Percentiles rank a stretch among this genome's conserved stretches.
phyloP scores from a whole-genome alignment of 2,329 filamentous ascomycete genomes.

The Colletotrichum noveboracense region DNA sequence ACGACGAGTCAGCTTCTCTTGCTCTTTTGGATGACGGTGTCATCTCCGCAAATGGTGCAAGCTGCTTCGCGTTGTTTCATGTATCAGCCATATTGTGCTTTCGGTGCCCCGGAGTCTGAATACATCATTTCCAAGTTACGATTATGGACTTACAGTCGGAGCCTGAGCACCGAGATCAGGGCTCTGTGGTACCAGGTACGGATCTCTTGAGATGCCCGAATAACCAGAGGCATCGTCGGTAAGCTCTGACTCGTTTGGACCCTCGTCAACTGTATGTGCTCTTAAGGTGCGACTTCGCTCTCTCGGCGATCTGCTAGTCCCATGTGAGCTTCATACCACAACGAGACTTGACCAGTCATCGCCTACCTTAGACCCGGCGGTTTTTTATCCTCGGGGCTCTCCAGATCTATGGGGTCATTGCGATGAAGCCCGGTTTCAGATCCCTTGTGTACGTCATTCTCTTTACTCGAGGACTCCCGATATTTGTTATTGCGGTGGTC shows the following conservation, averaged over 20 bases:
- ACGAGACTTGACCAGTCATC: accelerated
- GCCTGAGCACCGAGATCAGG: not conserved
- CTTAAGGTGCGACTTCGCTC: not conserved
- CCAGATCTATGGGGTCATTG: not conserved
- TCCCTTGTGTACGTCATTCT: accelerated
- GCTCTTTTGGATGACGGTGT: not conserved
- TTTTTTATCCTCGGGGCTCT: not conserved
- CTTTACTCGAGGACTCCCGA: not conserved
- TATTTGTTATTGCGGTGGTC: not conserved
- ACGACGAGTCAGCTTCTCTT: not conserved
- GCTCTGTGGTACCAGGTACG: not conserved
- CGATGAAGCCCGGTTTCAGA: not conserved
- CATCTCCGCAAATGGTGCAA: not conserved
- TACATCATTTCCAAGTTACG: accelerated
- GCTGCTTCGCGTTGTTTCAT: not conserved
- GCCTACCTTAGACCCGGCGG: not conserved
- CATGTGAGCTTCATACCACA: not conserved
- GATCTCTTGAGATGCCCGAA: not conserved
- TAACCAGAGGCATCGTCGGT: not conserved
- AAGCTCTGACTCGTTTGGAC: not conserved
- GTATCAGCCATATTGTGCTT: not conserved
- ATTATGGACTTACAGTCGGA: not conserved
- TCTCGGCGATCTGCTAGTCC: accelerated
- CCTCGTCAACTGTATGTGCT: not conserved
- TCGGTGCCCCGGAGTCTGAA: not conserved